Conservation (phyloP, 179 eudicot species). For the Carnegiea gigantea region DNA sequence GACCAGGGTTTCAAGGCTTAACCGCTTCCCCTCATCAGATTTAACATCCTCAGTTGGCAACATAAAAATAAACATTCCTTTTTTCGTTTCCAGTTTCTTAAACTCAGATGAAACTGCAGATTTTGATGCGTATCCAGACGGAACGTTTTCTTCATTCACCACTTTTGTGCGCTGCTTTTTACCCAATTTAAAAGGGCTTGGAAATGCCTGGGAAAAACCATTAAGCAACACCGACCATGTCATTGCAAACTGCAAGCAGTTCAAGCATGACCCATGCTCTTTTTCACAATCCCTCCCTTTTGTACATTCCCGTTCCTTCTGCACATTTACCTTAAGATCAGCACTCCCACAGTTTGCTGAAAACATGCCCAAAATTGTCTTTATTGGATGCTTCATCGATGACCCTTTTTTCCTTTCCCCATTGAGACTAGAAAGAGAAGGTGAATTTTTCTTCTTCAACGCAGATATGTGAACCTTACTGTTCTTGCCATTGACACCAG, state of each 20-base stretch:
- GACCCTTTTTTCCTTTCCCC: slow-evolving; percentile 58
- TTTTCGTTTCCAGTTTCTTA: slow-evolving; percentile 37
- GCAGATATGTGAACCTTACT: slow-evolving; percentile 21
- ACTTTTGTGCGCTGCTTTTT: slow-evolving; percentile 46
- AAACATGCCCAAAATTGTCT: slow-evolving; percentile 54
- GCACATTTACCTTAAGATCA: slow-evolving; percentile 32
- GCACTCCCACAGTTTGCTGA: slow-evolving; percentile 38
- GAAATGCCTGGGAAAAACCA: slow-evolving; percentile 70
- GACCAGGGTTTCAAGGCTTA: slow-evolving; percentile 56
- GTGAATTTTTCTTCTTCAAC: slow-evolving; percentile 39
- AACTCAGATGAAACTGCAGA: slow-evolving; percentile 30
- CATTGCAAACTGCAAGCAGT: slow-evolving; percentile 79
- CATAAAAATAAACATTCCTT: slow-evolving; percentile 31
- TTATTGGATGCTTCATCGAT: slow-evolving; percentile 45
- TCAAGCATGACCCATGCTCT: slow-evolving; percentile 51
- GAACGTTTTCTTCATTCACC: not conserved
- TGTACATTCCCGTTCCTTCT: slow-evolving; percentile 28
- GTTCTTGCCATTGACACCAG: slow-evolving; percentile 24
- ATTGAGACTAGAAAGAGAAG: slow-evolving; percentile 18
- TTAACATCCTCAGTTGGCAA: slow-evolving; percentile 36
- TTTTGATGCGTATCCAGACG: slow-evolving; percentile 13
- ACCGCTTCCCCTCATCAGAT: slow-evolving; percentile 41
- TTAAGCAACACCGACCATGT: slow-evolving; percentile 65
- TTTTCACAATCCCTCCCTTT: slow-evolving; percentile 40
- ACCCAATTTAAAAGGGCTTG: slow-evolving; percentile 52